A percentile compares a stretch with the other conserved stretches of the same genome.
Conservation (phyloP, 345 rosid genomes). For the Eutrema japonicum region DNA sequence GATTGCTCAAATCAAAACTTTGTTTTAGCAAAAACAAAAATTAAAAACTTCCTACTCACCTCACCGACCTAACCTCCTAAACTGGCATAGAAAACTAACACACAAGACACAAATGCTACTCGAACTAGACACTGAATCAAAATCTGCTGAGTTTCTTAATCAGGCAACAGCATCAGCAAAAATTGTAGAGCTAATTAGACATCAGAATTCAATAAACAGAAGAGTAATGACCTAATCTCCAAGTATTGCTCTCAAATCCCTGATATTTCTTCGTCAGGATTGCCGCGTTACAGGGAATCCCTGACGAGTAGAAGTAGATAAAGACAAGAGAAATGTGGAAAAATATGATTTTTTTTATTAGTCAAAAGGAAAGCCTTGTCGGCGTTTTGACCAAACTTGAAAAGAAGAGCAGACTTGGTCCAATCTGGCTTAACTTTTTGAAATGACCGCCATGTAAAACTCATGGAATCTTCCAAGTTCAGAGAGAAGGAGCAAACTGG, state of each 20-base stretch:
- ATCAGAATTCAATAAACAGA: neutral
- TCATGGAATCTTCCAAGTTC: conserved; percentile 6
- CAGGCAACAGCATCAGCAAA: neutral
- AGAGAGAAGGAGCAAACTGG: neutral
- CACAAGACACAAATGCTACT: conserved; percentile 5
- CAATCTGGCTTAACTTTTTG: conserved; percentile 29
- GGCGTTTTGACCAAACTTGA: conserved; percentile 37
- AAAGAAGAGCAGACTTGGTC: conserved; percentile 27
- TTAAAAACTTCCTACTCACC: no score
- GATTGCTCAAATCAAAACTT: conserved; percentile 9
- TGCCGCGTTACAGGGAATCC: conserved; percentile 46
- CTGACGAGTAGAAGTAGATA: conserved; percentile 34
- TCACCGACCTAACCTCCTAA: conserved; percentile 3
- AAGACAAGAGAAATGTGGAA: conserved; percentile 32
- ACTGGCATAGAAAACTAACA: neutral
- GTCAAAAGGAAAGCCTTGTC: conserved; percentile 34
- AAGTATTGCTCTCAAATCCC: conserved; percentile 5
- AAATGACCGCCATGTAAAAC: neutral
- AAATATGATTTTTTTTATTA: conserved; percentile 23
- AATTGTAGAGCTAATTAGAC: neutral
- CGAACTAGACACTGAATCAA: conserved; percentile 1
- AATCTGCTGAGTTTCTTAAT: conserved; percentile 2
- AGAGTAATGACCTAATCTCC: conserved; percentile 25
- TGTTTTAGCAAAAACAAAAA: no score
- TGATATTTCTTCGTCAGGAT: conserved; percentile 22